Base-by-base conservation (phyloP, 345 rosid genomes). In the Acer saccharum region DNA sequence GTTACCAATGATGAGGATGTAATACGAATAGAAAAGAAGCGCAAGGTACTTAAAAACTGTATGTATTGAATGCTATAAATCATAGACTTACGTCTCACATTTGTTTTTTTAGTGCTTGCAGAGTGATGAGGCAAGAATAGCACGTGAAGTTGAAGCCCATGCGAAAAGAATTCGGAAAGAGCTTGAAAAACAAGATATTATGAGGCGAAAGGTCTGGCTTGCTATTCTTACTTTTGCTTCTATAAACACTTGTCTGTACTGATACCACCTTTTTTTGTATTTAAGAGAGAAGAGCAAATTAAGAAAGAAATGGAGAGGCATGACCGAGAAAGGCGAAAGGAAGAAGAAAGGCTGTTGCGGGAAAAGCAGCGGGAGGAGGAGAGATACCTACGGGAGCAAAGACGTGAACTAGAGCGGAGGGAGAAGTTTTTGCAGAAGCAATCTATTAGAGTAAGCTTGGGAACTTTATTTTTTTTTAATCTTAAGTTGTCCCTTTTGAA, bases 281-380 rank as follows among this genome's bases (percentile, higher is more conserved):
- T 83, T 79, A 57, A 92, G 97, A 88, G 90, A 82, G 97, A 95
- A 69, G 95, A 93, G 83, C 97, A 91, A 85, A 77, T 88, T 41
- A 92, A 86, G 79, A 94, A 91, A 84, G 98, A 93, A 79, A 87
- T 90, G 88, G 98, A 93, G 80, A 93, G 94, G 85, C 91, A 81
- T 64, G 94, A 95, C 74, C 97, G 98, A 81, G 98, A 95, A 84
- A 93, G 95, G 83, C 89, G 90, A 62, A 95, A 88, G 83, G 98
- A 93, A 80, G 98, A 95, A 83, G 98, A 95, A 83, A 87, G 94
- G 79, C 84, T 95, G 67, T 75, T 90, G 80, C 95, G 98, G 68
- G 98, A 95, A 83, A 93, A 86, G 86, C 98, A 93, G 82, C 86
- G 98, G 77, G 98, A 95, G 80, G 98, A 86, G 78, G 98, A 95